Evolutionary conservation across 495 filamentous ascomycete species (phyloP).

Genomic region (Xanthoparmelia taractica): DNA sequence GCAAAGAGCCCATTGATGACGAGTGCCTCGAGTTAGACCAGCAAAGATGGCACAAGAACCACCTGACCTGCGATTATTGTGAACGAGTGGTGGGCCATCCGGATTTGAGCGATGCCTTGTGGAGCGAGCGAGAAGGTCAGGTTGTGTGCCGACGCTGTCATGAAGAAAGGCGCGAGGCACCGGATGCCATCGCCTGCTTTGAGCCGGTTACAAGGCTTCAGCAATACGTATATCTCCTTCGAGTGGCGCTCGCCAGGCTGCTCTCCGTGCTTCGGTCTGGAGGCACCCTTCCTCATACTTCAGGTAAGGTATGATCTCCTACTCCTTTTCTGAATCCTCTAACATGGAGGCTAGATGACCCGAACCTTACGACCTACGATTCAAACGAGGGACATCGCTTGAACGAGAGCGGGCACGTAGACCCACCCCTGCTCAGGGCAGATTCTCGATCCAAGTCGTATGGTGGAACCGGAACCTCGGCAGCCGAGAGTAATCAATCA

Average conservation of each 20-base stretch:
- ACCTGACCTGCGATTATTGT: constrained; percentile 70
- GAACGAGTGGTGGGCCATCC: constrained; percentile 56
- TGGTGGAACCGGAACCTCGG: constrained; percentile 57
- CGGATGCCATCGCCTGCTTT: constrained; percentile 49
- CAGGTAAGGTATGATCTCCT: constrained; percentile 42
- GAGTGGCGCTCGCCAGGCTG: constrained; percentile 84
- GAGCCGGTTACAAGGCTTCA: constrained; percentile 68
- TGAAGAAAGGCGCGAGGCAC: constrained; percentile 33
- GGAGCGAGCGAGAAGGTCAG: constrained; percentile 55
- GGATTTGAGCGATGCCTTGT: constrained; percentile 54
- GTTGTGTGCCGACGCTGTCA: constrained; percentile 66
- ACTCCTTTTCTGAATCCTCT: neutral
- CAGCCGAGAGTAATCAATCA: constrained; percentile 47
- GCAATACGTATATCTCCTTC: constrained; percentile 88
- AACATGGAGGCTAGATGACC: constrained; percentile 49
- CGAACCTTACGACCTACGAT: constrained; percentile 60
- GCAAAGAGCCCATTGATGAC: constrained; percentile 85
- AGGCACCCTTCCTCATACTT: constrained; percentile 68
- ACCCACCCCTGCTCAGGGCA: constrained; percentile 48
- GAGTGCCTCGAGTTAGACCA: constrained; percentile 69
- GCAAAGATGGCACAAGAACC: constrained; percentile 73
- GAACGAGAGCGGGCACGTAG: constrained; percentile 33
- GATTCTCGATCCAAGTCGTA: constrained; percentile 69
- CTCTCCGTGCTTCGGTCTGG: constrained; percentile 76
- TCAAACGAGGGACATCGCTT: constrained; percentile 55